Base-by-base conservation (phyloP, 2,329 filamentous ascomycete genomes). In the Fusarium sambucinum region DNA sequence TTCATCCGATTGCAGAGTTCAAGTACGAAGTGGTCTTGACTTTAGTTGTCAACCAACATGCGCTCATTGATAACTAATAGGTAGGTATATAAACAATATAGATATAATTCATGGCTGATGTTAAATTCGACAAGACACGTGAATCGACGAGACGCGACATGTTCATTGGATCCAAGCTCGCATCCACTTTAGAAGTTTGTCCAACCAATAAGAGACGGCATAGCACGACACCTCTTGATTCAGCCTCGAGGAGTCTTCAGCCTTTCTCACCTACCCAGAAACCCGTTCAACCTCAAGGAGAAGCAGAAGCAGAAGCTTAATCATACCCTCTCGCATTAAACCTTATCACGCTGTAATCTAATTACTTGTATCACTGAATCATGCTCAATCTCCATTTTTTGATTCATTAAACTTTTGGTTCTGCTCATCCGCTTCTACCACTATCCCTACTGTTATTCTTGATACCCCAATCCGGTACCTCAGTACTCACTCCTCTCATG, bases 401-500 rank as follows among this genome's bases (percentile, higher is more conserved):
- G 21, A 55, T 74, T 60, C 25, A 55, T 73, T 60, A 70, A 63
- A 46, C 30, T 21, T 63, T 51, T 41, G 45, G 33, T 40, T 51
- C 23, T 35, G 19, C 19, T 32, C 23, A 38, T 29, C 25, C 33
- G 16, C 46, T 48, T 25, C 40, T 13, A 27, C 25, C 13, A 27
- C 46, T 50, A 33, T 37, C 46, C 46, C 19, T 50, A 50, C 32
- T 72, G 45, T 19, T 57, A 37, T 66, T 62, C 63, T 64, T 71
- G 56, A 72, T 68, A 64, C 57, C 61, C 69, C 30, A 29, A 25
- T 46, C 17, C n/a, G 7, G 35, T 21, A 21, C 35, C 35, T 38
- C 8, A 27, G 27, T 27, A 35, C 59, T 62, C 51, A 41, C 57
- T 62, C 42, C 47, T 38, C 55, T 51, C 59, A 80, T 81, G 79